Base-by-base conservation (phyloP, 805 yeast genomes). In the Pichia thaimueangensis region DNA sequence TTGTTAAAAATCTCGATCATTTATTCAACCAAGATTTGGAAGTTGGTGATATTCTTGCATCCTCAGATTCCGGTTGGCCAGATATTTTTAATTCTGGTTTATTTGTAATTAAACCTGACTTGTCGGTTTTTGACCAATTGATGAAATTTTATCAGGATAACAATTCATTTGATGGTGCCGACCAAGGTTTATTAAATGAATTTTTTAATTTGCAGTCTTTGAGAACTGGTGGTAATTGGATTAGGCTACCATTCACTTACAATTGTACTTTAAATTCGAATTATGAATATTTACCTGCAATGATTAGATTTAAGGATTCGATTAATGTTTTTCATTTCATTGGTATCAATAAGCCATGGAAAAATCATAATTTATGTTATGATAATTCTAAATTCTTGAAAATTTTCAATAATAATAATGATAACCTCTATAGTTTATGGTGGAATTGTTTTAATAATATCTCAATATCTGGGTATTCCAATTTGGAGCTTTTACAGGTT, bases 11-110 rank as follows among this genome's bases (percentile, higher is more conserved):
- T 10, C 42, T 68, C 2, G 65, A 62, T 43, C 41, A 47, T 12
- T 38, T 64, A 16, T 58, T 64, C 41, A 45, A 43, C 5, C 20
- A 31, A 48, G 54, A 12, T 32, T 47, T 37, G 35, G 49, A 30
- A 6, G 27, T 23, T n/a, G 34, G 41, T 52, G 60, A 53, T 9
- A 60, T 74, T 3, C 48, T 66, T 30, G 89, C 93, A 0, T 67
- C 81, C 13, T 84, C 94, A 0, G 96, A 87, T 63, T 69, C 77
- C n/a, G 95, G 95, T 12, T 87, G 94, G 85, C 95, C 95, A 0
- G 96, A 87, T 64, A 71, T 82, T 53, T 87, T 87, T 67, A 86
- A 87, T 60, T 76, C 88, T 25, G 95, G 96, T 4, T 76, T 86
- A 17, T 68, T 86, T 54, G 66, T 79, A 4, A 57, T 79, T 22